These are phyloP conservation scores for Sambucus nigra DNA, from an alignment of 129 eudicot species.

Conservation along the genomic window DNA sequence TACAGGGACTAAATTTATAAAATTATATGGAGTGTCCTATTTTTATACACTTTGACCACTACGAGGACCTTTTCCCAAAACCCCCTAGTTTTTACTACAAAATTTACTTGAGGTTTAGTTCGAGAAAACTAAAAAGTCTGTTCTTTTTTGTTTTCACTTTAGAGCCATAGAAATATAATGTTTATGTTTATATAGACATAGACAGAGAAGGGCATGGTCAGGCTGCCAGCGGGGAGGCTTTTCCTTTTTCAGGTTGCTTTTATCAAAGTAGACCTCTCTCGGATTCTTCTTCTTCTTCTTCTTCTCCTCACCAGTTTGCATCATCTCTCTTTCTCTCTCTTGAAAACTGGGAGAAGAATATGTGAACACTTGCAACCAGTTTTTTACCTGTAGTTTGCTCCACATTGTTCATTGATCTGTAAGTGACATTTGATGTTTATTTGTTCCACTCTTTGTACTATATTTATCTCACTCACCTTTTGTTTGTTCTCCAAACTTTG, in stretches of 20 bases:
- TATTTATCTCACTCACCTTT: conserved; percentile 7
- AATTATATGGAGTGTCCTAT: not conserved
- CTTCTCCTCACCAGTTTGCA: conserved; percentile 28
- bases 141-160: not conserved
- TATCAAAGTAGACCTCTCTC: conserved; percentile 27
- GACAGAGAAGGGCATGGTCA: not conserved
- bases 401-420: conserved; percentile 18
- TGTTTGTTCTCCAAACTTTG: not conserved
- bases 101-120: not conserved
- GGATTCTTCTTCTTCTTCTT: conserved; percentile 38
- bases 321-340: conserved; percentile 16
- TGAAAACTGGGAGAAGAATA: not conserved
- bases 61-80: no score
- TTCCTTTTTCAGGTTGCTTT: conserved; percentile 35
- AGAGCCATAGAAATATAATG: not conserved
- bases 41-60: no score
- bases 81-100: no score
- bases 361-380: not conserved
- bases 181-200: not conserved
- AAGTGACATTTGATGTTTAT: conserved; percentile 20
- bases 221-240: conserved; percentile 18
- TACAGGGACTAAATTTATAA: no score
- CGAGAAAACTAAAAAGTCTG: not conserved
- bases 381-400: conserved; percentile 6
- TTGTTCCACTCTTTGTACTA: conserved; percentile 6